Evolutionary conservation across 768 basidiomycete species (phyloP).

Genomic region (Phaeolepiota aurea): DNA sequence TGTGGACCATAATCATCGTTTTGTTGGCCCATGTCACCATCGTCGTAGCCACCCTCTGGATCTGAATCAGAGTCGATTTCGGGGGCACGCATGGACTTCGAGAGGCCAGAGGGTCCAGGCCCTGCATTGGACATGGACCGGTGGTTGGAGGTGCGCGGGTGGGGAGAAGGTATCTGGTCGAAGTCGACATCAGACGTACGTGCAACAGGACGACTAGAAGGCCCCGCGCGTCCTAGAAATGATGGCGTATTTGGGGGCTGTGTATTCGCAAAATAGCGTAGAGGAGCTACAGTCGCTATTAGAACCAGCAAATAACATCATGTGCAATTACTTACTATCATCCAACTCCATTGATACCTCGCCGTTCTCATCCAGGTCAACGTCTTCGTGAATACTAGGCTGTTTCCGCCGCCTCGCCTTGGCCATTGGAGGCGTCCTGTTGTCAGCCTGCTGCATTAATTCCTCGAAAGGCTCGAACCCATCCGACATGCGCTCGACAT

Average conservation of each 20-base stretch:
- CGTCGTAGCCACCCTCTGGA: conserved; percentile 16
- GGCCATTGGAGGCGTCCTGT: conserved; percentile 50
- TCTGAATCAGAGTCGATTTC: conserved; percentile 23
- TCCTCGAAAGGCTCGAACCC: conserved; percentile 80
- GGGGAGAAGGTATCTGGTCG: conserved; percentile 57
- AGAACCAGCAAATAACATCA: neutral
- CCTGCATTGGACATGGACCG: conserved; percentile 23
- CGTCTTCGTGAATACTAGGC: conserved; percentile 20
- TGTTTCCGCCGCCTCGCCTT: conserved; percentile 44
- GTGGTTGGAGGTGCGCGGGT: conserved; percentile 20
- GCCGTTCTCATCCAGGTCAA: conserved; percentile 37
- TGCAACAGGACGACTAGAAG: conserved; percentile 37
- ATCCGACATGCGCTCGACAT: conserved; percentile 67
- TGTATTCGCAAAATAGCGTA: conserved; percentile 31
- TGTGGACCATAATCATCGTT: conserved; percentile 20
- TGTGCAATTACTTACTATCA: conserved; percentile 42
- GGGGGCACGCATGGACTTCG: conserved; percentile 19
- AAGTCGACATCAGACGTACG: conserved; percentile 52
- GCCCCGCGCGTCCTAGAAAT: conserved; percentile 24
- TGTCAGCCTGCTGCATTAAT: conserved; percentile 61
- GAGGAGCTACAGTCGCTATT: conserved; percentile 22
- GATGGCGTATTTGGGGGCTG: conserved; percentile 33
- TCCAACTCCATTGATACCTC: conserved; percentile 76
- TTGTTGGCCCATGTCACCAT: conserved; percentile 12
- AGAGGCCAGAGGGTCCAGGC: conserved; percentile 32